phyloP scores from a whole-genome alignment of 2,329 filamentous ascomycete species.

The Diaporthe sp. region DNA sequence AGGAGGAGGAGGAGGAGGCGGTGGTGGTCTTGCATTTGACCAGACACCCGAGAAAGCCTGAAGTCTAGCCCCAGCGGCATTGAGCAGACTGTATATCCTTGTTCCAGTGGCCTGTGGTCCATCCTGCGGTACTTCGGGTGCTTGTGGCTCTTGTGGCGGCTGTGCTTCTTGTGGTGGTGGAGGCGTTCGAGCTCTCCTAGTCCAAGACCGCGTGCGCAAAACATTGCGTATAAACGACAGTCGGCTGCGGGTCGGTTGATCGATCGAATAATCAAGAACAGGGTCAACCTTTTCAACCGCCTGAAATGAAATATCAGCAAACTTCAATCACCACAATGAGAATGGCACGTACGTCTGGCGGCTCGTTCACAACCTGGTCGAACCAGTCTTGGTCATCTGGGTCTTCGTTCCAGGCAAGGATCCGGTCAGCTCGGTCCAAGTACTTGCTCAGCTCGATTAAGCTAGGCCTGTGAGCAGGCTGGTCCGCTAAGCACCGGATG shows the following conservation, averaged over 20 bases:
- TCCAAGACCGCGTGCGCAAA: not conserved
- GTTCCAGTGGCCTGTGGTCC: not conserved
- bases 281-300: not conserved
- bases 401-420: not conserved
- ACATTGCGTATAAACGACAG: not conserved
- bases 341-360: not conserved
- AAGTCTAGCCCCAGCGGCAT: not conserved
- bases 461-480: not conserved
- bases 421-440: not conserved
- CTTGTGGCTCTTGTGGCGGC: not conserved
- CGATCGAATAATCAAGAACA: not conserved
- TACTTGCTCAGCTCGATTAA: not conserved
- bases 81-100: not conserved
- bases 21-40: not conserved
- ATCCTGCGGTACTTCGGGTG: not conserved
- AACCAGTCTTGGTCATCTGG: slow-evolving; percentile 3
- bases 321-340: too few species aligned
- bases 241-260: not conserved
- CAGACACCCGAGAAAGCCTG: not conserved
- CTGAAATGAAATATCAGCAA: not conserved
- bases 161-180: not conserved
- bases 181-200: not conserved
- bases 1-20: not conserved
- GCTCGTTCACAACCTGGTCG: not conserved
- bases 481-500: slow-evolving; percentile 21